These are phyloP conservation scores for Chlamydomonas schloesseri DNA, from an alignment of 139 green algal genomes.

Conservation along the genomic window DNA sequence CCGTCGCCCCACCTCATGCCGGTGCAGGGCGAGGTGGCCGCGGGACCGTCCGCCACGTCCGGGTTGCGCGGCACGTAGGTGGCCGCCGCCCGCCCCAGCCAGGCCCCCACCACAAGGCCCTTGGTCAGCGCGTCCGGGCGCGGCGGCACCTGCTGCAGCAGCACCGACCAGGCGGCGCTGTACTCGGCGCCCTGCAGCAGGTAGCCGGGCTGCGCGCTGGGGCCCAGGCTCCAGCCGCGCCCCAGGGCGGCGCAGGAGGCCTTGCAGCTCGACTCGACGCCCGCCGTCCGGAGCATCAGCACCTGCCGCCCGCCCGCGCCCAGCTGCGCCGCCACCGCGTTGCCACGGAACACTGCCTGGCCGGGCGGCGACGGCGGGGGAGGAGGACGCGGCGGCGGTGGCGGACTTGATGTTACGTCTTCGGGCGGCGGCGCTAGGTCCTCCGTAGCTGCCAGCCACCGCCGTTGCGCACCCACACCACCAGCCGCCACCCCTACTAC, in stretches of 20 bases:
- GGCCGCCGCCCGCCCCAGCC: neutral
- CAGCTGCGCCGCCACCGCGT: neutral
- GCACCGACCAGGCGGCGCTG: neutral
- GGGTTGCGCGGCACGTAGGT: neutral
- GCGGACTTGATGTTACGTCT: too few species aligned
- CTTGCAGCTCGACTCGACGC: neutral
- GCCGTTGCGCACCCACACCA: neutral
- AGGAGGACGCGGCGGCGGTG: neutral
- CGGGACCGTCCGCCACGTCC: neutral
- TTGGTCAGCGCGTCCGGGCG: neutral
- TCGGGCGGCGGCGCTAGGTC: neutral
- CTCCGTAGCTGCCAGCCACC: neutral
- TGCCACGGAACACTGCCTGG: neutral
- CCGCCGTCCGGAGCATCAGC: constrained; percentile 1
- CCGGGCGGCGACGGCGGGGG: neutral
- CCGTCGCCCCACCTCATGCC: neutral
- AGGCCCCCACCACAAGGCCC: neutral
- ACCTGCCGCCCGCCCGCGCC: neutral
- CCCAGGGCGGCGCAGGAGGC: neutral
- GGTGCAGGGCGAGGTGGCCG: neutral
- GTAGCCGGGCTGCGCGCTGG: neutral
- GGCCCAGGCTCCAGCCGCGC: neutral
- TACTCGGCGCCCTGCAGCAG: neutral
- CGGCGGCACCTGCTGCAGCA: constrained; percentile 25
- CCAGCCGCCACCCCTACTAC: neutral